Conservation (phyloP, 177 flowering plant species). For the Vitis hybrid region DNA sequence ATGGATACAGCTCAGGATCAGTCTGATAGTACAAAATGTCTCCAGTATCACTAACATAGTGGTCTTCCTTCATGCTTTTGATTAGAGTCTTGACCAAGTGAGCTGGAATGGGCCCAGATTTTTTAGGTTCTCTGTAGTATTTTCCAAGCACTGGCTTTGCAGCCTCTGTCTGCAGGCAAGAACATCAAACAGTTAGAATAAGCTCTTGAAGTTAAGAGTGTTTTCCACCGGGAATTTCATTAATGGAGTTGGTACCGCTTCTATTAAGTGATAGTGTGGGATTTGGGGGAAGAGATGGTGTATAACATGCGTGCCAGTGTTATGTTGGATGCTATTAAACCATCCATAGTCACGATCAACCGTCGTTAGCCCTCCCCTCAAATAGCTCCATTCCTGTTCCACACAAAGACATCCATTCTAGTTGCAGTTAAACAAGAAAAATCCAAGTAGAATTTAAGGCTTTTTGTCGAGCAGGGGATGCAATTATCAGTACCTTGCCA, state of each 20-base stretch:
- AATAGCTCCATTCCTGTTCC: constrained; percentile 84
- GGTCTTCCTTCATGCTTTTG: constrained; percentile 55
- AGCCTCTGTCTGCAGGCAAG: constrained; percentile 58
- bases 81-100: constrained; percentile 50
- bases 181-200: neutral
- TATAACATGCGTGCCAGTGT: constrained; percentile 93
- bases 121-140: constrained; percentile 73
- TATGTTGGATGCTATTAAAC: constrained; percentile 87
- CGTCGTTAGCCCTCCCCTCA: constrained; percentile 91
- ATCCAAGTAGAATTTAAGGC: neutral
- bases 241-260: constrained; percentile 53
- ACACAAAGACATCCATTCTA: neutral
- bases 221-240: neutral
- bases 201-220: no score
- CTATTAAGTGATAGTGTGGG: constrained; percentile 82
- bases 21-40: constrained; percentile 73
- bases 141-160: constrained; percentile 76
- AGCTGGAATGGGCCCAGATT: constrained; percentile 67
- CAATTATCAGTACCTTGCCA: constrained; percentile 44
- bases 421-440: no score
- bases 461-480: no score
- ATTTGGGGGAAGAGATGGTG: constrained; percentile 97
- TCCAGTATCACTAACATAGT: constrained; percentile 74
- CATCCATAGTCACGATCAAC: constrained; percentile 81
- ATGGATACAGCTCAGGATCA: constrained; percentile 27